A percentile compares a stretch with the other conserved stretches of the same genome.
These are phyloP conservation scores for Lachancea waltii DNA, from an alignment of 805 yeast species.

Conservation along the genomic window DNA sequence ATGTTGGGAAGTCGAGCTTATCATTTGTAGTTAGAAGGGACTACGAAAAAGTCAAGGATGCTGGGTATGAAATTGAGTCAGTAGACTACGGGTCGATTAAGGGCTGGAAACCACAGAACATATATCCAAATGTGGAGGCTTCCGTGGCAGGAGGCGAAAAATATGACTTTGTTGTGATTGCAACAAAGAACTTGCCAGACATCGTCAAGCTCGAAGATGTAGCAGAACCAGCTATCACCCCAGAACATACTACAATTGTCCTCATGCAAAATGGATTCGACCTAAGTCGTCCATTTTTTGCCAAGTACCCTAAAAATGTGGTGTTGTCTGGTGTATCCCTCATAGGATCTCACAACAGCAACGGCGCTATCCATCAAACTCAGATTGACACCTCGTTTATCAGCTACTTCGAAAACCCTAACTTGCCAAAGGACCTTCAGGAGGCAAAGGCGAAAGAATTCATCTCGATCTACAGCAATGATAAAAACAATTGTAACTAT, in stretches of 20 bases:
- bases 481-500: constrained; percentile 36
- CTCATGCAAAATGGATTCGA: constrained; percentile 61
- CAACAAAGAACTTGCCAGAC: constrained; percentile 65
- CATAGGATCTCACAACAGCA: constrained; percentile 47
- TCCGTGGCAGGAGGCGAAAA: constrained; percentile 15
- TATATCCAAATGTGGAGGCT: constrained; percentile 36
- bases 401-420: constrained; percentile 38
- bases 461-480: constrained; percentile 40
- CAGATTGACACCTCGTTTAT: constrained; percentile 41
- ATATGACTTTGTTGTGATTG: constrained; percentile 55
- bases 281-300: constrained; percentile 46
- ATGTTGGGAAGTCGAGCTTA: constrained; percentile 42
- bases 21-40: constrained; percentile 58
- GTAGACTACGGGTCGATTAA: constrained; percentile 49
- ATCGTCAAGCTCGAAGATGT: constrained; percentile 46
- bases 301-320: constrained; percentile 44
- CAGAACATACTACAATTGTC: constrained; percentile 43
- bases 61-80: constrained; percentile 53
- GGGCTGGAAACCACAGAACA: constrained; percentile 44
- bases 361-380: constrained; percentile 42
- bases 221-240: constrained; percentile 43
- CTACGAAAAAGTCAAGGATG: constrained; percentile 40
- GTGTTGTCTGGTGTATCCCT: constrained; percentile 57
- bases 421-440: constrained; percentile 21
- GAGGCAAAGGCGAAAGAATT: constrained; percentile 38